phyloP scores from a whole-genome alignment of 176 grass and related monocot genomes.

The Secale cereale region DNA sequence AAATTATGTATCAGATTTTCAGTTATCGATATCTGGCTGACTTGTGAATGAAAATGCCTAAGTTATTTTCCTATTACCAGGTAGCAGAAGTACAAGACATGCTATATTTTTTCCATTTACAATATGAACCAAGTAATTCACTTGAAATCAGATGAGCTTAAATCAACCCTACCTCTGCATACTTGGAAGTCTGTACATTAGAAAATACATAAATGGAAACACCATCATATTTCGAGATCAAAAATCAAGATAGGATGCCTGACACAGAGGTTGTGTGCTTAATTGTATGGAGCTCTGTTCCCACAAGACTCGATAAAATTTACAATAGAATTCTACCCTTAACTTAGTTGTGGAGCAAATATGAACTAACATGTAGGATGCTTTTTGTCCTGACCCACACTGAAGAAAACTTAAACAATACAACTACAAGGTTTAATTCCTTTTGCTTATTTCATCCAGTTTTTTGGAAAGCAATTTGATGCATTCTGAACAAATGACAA shows the following conservation, averaged over 20 bases:
- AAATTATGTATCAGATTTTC: not conserved
- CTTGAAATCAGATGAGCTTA: not conserved
- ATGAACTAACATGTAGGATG: too few relatives aligned
- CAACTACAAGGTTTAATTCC: too few relatives aligned
- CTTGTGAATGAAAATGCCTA: not conserved
- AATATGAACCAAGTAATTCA: not conserved
- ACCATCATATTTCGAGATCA: not conserved
- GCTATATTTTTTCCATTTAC: not conserved
- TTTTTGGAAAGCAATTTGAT: not conserved
- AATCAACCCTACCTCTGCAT: not conserved
- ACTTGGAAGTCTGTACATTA: not conserved
- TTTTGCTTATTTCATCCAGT: too few relatives aligned
- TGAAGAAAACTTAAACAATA: too few relatives aligned
- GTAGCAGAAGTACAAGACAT: not conserved
- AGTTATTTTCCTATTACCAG: constrained; percentile 4
- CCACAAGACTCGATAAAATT: not conserved
- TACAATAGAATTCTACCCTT: too few relatives aligned
- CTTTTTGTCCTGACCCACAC: too few relatives aligned
- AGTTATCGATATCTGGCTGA: not conserved
- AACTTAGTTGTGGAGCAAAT: too few relatives aligned
- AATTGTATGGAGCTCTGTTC: not conserved
- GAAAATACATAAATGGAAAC: not conserved
- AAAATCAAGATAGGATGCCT: not conserved
- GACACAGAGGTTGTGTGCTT: not conserved
- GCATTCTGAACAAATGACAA: not conserved